Conservation (phyloP, 129 eudicot genomes). For the Erigeron canadensis region DNA sequence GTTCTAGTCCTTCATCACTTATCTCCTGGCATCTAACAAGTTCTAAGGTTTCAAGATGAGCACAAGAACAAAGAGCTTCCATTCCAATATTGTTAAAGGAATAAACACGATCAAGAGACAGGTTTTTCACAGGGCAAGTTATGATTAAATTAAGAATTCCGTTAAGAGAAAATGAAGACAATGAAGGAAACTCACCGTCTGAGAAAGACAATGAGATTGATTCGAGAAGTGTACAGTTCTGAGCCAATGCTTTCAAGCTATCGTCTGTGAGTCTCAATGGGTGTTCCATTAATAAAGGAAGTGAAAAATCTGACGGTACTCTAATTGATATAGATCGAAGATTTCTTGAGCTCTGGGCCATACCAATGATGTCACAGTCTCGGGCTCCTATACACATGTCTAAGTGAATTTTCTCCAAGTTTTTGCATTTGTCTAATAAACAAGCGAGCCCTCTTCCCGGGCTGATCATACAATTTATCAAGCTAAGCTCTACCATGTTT, state of each 20-base stretch:
- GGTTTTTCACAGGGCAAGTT: slow-evolving; percentile 62
- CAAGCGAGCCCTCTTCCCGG: slow-evolving; percentile 92
- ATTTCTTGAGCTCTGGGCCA: slow-evolving; percentile 55
- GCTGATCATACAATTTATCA: slow-evolving; percentile 69
- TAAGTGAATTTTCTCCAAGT: slow-evolving; percentile 59
- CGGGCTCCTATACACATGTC: slow-evolving; percentile 84
- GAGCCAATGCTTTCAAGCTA: slow-evolving; percentile 66
- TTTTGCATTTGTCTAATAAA: slow-evolving; percentile 66
- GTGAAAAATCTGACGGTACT: slow-evolving; percentile 69
- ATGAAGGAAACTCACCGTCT: slow-evolving; percentile 68
- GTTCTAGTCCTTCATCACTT: slow-evolving; percentile 67
- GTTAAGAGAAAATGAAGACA: slow-evolving; percentile 55
- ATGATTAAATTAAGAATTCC: slow-evolving; percentile 51
- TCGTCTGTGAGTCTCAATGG: slow-evolving; percentile 66
- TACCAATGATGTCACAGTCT: slow-evolving; percentile 53
- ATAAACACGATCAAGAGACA: slow-evolving; percentile 57
- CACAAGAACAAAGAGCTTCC: slow-evolving; percentile 65
- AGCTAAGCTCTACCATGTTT: slow-evolving; percentile 59
- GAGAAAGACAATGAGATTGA: slow-evolving; percentile 55
- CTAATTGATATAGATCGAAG: slow-evolving; percentile 67
- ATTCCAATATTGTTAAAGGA: slow-evolving; percentile 67
- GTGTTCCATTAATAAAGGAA: slow-evolving; percentile 55
- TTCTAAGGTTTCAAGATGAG: slow-evolving; percentile 54
- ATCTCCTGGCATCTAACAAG: slow-evolving; percentile 75
- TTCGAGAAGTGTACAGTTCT: slow-evolving; percentile 57